Conservation (phyloP, 1,139 yeast genomes). For the Sugiyamaella japonica region DNA sequence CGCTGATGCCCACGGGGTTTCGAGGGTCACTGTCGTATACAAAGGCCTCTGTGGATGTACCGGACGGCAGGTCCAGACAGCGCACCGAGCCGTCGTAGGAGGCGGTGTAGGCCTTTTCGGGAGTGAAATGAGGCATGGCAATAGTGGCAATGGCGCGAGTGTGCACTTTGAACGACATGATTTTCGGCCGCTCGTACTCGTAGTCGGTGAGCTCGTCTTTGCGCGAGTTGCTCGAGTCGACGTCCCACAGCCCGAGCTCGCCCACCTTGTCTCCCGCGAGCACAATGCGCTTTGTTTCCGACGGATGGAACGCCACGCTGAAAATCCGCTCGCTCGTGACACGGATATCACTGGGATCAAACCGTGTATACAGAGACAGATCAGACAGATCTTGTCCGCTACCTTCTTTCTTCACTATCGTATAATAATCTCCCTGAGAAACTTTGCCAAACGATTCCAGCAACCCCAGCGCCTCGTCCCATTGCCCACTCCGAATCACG, state of each 20-base stretch:
- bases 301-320: slow-evolving; percentile 73
- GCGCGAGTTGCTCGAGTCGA: slow-evolving; percentile 45
- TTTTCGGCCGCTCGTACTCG: slow-evolving; percentile 51
- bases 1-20: slow-evolving; percentile 42
- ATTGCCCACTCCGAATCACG: slow-evolving; percentile 39
- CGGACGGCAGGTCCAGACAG: slow-evolving; percentile 61
- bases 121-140: slow-evolving; percentile 51
- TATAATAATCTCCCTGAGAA: slow-evolving; percentile 77
- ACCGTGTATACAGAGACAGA: slow-evolving; percentile 53
- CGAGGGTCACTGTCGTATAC: slow-evolving; percentile 35
- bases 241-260: slow-evolving; percentile 86
- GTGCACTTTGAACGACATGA: slow-evolving; percentile 70
- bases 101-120: slow-evolving; percentile 61
- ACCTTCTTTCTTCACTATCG: slow-evolving; percentile 40
- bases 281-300: slow-evolving; percentile 58
- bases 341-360: slow-evolving; percentile 70
- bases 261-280: slow-evolving; percentile 89
- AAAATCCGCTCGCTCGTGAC: slow-evolving; percentile 74
- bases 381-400: slow-evolving; percentile 48
- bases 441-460: slow-evolving; percentile 50
- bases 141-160: slow-evolving; percentile 71
- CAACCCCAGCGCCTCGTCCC: slow-evolving; percentile 34
- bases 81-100: slow-evolving; percentile 90
- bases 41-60: slow-evolving; percentile 57
- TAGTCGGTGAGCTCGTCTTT: slow-evolving; percentile 47